phyloP scores from a whole-genome alignment of 768 basidiomycete genomes.

The Myochromella boudieri region DNA sequence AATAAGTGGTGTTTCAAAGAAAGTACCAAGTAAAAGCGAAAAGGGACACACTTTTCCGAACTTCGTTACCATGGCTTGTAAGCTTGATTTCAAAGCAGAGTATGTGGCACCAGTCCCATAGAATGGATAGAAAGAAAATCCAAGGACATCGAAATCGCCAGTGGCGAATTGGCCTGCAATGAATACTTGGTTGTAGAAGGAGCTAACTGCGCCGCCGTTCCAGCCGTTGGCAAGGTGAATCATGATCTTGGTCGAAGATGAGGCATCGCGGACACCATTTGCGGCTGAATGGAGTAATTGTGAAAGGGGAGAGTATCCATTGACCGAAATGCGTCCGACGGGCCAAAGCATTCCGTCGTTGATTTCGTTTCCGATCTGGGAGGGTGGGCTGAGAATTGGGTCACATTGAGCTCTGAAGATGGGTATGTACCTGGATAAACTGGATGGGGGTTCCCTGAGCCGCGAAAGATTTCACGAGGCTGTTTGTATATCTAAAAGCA shows the following conservation, averaged over 20 bases:
- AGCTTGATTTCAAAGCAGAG: constrained; percentile 45
- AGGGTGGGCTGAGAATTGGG: not conserved
- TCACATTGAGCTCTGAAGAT: not conserved
- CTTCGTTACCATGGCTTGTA: constrained; percentile 48
- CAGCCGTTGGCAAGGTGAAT: constrained; percentile 67
- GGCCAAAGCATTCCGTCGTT: constrained; percentile 67
- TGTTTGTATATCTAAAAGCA: constrained; percentile 45
- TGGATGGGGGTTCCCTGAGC: constrained; percentile 54
- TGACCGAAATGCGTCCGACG: constrained; percentile 49
- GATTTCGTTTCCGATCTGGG: constrained; percentile 64
- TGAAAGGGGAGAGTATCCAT: constrained; percentile 51
- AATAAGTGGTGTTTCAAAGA: not conserved
- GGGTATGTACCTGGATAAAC: constrained; percentile 43
- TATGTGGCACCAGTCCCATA: constrained; percentile 59
- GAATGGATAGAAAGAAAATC: constrained; percentile 68
- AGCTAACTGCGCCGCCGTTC: constrained; percentile 42
- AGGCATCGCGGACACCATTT: constrained; percentile 50
- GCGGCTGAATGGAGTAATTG: constrained; percentile 62
- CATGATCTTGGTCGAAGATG: constrained; percentile 47
- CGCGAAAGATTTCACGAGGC: constrained; percentile 49
- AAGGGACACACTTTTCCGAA: constrained; percentile 44
- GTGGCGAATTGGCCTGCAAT: constrained; percentile 48
- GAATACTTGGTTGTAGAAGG: constrained; percentile 54
- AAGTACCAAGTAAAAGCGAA: not conserved
- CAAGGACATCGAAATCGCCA: constrained; percentile 55